Percentiles rank a stretch among this genome's conserved stretches.
These are phyloP conservation scores for Sistotremastrum suecicum DNA, from an alignment of 768 basidiomycete species.

Conservation along the genomic window DNA sequence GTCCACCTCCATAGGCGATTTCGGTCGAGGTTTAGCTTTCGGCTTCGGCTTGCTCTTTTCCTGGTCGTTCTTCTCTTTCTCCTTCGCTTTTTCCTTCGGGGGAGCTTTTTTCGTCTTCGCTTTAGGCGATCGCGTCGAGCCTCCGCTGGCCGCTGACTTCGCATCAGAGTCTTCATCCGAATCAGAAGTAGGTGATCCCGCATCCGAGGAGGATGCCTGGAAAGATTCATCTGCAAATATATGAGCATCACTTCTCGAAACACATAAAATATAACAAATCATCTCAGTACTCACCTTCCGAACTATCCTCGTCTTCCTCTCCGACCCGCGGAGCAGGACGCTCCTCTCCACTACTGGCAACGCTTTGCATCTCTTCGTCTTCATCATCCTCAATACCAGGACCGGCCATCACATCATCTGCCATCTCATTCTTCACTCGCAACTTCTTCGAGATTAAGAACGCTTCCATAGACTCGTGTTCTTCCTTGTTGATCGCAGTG, in stretches of 20 bases:
- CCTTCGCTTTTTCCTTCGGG: background rate
- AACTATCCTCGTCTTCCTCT: slow-evolving; percentile 66
- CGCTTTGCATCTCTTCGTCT: slow-evolving; percentile 73
- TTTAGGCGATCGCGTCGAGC: slow-evolving; percentile 59
- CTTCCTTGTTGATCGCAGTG: slow-evolving; percentile 91
- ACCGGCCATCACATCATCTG: slow-evolving; percentile 56
- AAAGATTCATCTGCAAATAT: slow-evolving; percentile 72
- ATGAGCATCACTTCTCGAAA: background rate
- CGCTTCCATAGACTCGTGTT: slow-evolving; percentile 71
- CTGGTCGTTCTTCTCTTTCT: slow-evolving; percentile 1
- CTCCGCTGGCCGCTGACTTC: slow-evolving; percentile 67
- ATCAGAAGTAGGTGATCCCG: slow-evolving; percentile 55
- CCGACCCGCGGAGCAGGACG: slow-evolving; percentile 34
- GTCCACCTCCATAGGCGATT: slow-evolving; percentile 32
- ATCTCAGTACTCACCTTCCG: slow-evolving; percentile 35
- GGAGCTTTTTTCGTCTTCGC: slow-evolving; percentile 22
- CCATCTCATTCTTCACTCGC: slow-evolving; percentile 90
- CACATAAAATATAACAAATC: background rate
- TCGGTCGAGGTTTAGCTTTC: slow-evolving; percentile 30
- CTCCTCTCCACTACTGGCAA: slow-evolving; percentile 55
- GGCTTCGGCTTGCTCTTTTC: slow-evolving; percentile 36
- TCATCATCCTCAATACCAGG: slow-evolving; percentile 57
- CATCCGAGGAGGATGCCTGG: slow-evolving; percentile 69
- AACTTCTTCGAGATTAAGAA: slow-evolving; percentile 88
- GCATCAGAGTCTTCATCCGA: slow-evolving; percentile 49